Base-by-base conservation (phyloP, 768 basidiomycete species). In the Lentinus tigrinus region DNA sequence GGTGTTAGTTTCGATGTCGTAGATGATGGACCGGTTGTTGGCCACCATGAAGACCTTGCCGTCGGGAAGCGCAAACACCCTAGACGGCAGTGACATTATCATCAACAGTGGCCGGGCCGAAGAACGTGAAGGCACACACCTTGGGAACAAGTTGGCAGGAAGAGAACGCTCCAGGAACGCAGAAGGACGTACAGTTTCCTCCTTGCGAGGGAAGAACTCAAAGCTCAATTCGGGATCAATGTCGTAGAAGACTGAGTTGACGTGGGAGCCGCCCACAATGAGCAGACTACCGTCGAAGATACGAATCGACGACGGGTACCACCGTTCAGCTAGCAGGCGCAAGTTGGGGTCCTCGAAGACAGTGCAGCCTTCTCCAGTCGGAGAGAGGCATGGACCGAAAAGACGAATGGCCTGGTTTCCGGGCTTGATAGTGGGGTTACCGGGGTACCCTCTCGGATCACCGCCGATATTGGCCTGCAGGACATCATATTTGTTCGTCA, bases 161-260 rank as follows among this genome's bases (percentile, higher is more conserved):
- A 68, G 61, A 31, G 54, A 49, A 31, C 67, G 54, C 27, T 64
- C 64, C 34, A 74, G 63, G 63, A 74, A 74, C 16, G 65, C 63
- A 3, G 64, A 57, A 31, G 72, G 66, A 2, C 67, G 63, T 13
- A 63, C 60, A 2, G 67, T 69, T 19, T 62, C 62, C 50, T 78
- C 75, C 70, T 94, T 93, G 1, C 90, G 88, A 23, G 93, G 93
- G 71, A 80, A 95, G 73, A 83, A 94, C 72, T 92, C 89, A 60
- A 89, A 72, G 1, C 88, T 91, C 67, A 90, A 91, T 72, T 91
- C 89, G 57, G 83, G 81, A 2, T 88, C 89, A 34, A 75, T 79
- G 57, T 92, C 92, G 69, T 92, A 92, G 63, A 91, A 91, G 87
- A 89, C 91, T 14, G 88, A 89, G 14, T 89, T 89, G 69, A 84